These are phyloP conservation scores for Arthrobotrys conoides DNA, from an alignment of 2,329 filamentous ascomycete genomes.

Conservation along the genomic window DNA sequence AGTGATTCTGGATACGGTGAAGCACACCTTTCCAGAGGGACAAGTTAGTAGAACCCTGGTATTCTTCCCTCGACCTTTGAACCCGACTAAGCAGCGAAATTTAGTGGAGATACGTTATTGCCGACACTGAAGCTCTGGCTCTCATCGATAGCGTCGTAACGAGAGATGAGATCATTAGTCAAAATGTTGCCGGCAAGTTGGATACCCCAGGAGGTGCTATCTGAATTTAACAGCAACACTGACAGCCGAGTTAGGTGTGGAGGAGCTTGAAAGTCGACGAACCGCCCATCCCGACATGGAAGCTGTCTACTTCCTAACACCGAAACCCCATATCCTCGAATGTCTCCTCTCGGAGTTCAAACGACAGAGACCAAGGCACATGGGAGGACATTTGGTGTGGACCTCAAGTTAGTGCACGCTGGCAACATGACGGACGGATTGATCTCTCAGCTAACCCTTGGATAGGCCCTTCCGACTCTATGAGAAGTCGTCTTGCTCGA, in stretches of 20 bases:
- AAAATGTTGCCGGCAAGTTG: constrained; percentile 89
- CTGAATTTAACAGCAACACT: constrained; percentile 36
- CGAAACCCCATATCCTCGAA: constrained; percentile 88
- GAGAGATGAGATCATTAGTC: constrained; percentile 96
- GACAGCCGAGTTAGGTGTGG: constrained; percentile 78
- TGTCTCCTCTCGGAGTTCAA: constrained; percentile 95
- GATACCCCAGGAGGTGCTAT: constrained; percentile 29
- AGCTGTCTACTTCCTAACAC: constrained; percentile 91
- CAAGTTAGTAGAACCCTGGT: constrained; percentile 36
- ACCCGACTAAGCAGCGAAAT: constrained; percentile 13
- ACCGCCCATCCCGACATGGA: constrained; percentile 90
- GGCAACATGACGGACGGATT: constrained; percentile 63
- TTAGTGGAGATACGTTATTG: constrained; percentile 96
- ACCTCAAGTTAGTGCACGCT: constrained; percentile 73
- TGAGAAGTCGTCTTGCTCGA: constrained; percentile 18
- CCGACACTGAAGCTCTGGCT: constrained; percentile 86
- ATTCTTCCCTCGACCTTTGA: not conserved
- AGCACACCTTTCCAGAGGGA: constrained; percentile 40
- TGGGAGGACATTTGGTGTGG: constrained; percentile 86
- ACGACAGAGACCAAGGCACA: constrained; percentile 78
- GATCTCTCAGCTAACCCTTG: not conserved
- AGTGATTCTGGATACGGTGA: constrained; percentile 51
- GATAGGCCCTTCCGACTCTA: constrained; percentile 37
- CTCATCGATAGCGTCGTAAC: constrained; percentile 91
- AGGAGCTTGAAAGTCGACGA: constrained; percentile 89